phyloP scores from a whole-genome alignment of 306 rosid species.

The Lablab purpureus region DNA sequence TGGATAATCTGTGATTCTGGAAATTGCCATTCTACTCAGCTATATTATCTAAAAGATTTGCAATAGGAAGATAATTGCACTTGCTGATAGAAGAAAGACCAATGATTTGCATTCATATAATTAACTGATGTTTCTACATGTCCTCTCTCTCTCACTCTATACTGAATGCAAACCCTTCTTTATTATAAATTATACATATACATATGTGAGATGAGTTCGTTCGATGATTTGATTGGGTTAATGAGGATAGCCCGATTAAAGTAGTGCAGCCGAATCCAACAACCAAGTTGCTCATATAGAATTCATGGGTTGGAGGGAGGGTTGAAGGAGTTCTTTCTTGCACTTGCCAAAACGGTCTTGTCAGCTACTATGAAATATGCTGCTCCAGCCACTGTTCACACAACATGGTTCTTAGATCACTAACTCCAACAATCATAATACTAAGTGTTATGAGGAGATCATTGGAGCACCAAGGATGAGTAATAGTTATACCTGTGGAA shows the following conservation, averaged over 20 bases:
- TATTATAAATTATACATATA: conserved; percentile 5
- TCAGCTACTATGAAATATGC: conserved; percentile 98
- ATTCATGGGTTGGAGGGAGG: conserved; percentile 52
- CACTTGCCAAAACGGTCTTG: conserved; percentile 91
- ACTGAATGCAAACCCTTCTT: conserved; percentile 37
- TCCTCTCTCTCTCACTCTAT: conserved; percentile 28
- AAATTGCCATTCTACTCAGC: too few species aligned
- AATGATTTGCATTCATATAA: conserved; percentile 43
- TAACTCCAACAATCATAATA: conserved; percentile 17
- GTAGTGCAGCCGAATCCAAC: conserved; percentile 23
- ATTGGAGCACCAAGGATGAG: conserved; percentile 6
- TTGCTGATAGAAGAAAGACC: background rate
- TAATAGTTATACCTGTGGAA: conserved; percentile 73
- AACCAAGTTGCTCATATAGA: conserved; percentile 12
- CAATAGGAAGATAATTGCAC: too few species aligned
- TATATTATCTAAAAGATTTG: too few species aligned
- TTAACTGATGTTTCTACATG: conserved; percentile 37
- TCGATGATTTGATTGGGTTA: conserved; percentile 3
- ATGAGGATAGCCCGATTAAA: background rate
- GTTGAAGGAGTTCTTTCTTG: conserved; percentile 89
- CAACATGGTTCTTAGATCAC: background rate
- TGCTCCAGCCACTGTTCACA: conserved; percentile 87
- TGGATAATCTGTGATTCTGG: too few species aligned
- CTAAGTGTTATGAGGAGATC: background rate
- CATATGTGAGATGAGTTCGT: conserved; percentile 21